phyloP scores from a whole-genome alignment of 441 rosid species.

The Corymbia citriodora region DNA sequence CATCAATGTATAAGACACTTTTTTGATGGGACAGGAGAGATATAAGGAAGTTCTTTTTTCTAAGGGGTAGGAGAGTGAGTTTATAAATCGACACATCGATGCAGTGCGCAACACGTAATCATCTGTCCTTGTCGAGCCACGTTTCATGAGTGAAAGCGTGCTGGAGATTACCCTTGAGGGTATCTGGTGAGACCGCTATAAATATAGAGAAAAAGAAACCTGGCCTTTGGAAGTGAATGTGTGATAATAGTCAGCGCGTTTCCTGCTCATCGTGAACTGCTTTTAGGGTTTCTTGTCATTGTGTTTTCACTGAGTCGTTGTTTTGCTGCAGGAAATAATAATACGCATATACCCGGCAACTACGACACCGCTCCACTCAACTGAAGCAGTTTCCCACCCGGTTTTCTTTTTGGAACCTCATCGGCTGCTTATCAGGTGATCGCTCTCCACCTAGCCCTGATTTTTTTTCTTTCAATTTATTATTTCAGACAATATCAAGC shows the following conservation, averaged over 20 bases:
- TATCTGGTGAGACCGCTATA: background rate
- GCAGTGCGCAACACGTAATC: background rate
- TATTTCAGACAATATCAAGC: background rate
- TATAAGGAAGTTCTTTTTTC: background rate
- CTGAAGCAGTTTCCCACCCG: background rate
- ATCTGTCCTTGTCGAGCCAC: background rate
- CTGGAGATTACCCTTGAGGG: background rate
- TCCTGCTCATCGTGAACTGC: background rate
- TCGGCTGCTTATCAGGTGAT: constrained; percentile 9
- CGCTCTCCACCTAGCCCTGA: background rate
- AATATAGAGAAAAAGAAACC: background rate
- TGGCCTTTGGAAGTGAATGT: background rate
- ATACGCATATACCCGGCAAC: background rate
- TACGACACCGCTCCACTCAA: background rate
- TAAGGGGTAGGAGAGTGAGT: background rate
- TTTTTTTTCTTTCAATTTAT: background rate
- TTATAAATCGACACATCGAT: background rate
- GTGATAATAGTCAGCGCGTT: background rate
- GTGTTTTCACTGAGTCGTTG: background rate
- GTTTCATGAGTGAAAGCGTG: background rate
- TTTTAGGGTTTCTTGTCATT: background rate
- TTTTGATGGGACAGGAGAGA: background rate
- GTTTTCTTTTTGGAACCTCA: constrained; percentile 2
- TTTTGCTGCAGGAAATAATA: background rate
- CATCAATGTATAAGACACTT: background rate